Conservation (phyloP, 495 filamentous ascomycete species). For the Talaromyces ruber region DNA sequence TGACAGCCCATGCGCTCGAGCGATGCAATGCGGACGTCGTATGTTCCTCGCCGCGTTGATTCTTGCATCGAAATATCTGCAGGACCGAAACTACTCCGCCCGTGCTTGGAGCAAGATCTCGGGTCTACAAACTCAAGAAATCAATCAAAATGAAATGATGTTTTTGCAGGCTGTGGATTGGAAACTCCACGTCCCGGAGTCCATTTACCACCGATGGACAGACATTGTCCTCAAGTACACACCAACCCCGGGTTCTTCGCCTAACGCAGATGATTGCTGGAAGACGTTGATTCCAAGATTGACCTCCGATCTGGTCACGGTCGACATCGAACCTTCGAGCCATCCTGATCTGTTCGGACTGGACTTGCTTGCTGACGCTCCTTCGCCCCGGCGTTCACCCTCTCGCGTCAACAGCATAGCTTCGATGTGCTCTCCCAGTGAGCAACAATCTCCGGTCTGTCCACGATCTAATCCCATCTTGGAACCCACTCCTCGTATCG, state of each 20-base stretch:
- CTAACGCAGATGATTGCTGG: constrained; percentile 44
- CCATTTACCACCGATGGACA: constrained; percentile 82
- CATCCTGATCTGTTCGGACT: constrained; percentile 22
- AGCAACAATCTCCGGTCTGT: constrained; percentile 35
- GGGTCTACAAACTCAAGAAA: constrained; percentile 78
- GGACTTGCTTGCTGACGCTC: constrained; percentile 14
- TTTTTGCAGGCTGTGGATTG: constrained; percentile 87
- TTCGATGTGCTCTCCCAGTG: constrained; percentile 1
- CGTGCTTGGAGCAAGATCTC: constrained; percentile 98
- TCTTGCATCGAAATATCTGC: constrained; percentile 91
- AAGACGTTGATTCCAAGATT: constrained; percentile 67
- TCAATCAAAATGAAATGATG: constrained; percentile 93
- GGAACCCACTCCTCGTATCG: constrained; percentile 43
- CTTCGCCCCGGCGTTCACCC: constrained; percentile 12
- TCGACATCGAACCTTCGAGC: constrained; percentile 25
- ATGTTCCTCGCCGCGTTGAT: constrained; percentile 96
- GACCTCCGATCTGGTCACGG: constrained; percentile 52
- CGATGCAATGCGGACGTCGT: constrained; percentile 90
- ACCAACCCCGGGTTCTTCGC: constrained; percentile 37
- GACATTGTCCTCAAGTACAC: constrained; percentile 84
- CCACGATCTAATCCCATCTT: constrained; percentile 43
- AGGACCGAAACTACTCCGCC: constrained; percentile 96
- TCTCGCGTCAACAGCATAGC: neutral
- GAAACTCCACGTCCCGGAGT: constrained; percentile 87
- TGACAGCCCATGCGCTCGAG: constrained; percentile 63